Base-by-base conservation (phyloP, 805 yeast genomes). In the Candida piceae region DNA sequence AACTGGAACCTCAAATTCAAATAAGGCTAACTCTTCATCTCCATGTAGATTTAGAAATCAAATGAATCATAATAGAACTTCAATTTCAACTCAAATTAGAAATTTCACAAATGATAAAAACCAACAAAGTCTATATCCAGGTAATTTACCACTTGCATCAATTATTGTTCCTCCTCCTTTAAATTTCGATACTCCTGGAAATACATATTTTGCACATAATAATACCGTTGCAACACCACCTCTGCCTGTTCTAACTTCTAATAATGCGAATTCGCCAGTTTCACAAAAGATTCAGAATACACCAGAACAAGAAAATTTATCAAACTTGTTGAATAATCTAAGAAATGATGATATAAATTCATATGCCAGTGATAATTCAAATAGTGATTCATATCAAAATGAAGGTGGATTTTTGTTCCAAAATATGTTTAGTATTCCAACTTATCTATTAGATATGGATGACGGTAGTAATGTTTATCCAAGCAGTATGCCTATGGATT, bases 391-490 rank as follows among this genome's bases (percentile, higher is more conserved):
- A 3, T 23, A 33, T 10, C 32, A 40, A 11, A 35, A 29, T 20
- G 50, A 48, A 7, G 46, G 48, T n/a, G 51, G 44, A 12, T 36
- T 38, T 7, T 31, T 55, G 12, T 48, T 57, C 17, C 63, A 58
- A 29, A 59, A 52, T 28, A 46, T 60, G 50, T 52, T 62, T 34
- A 56, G 49, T 26, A 35, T 62, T 13, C 65, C 67, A 1, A 53
- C 45, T 10, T 57, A 53, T 31, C 28, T 56, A 29, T 28, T 56
- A n/a, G 64, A 61, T 12, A 15, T 42, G 20, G 50, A 42, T 28
- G 29, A 29, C 18, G 12, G 35, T n/a, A 16, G 22, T 15, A 24
- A 27, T 20, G 21, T 38, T 16, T 32, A 34, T 30, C 10, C 21
- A 9, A 33, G 29, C 26, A 16, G 23, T 27, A 29, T 27, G 16